Evolutionary conservation across 805 yeast species (phyloP).

Genomic region (Myxozyma geophila): DNA sequence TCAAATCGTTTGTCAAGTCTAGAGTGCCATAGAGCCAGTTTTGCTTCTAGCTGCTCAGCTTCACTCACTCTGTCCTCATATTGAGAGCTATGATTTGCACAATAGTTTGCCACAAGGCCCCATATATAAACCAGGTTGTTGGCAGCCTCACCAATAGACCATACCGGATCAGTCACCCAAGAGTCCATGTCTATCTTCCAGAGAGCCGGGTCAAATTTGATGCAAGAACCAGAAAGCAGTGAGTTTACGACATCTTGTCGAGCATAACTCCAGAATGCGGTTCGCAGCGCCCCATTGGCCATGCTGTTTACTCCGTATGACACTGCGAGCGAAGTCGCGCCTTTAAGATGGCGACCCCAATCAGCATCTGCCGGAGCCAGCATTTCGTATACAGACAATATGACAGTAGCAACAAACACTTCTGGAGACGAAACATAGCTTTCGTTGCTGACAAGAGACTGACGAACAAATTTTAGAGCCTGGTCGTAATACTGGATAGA

Average conservation of each 20-base stretch:
- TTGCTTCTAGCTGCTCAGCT: constrained; percentile 11
- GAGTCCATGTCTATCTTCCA: constrained; percentile 14
- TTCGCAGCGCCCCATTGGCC: constrained; percentile 18
- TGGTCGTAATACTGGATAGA: constrained; percentile 27
- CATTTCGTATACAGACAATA: constrained; percentile 30
- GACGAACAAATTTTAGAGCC: constrained; percentile 14
- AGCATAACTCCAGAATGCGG: constrained; percentile 32
- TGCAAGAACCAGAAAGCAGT: constrained; percentile 9
- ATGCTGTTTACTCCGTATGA: constrained; percentile 15
- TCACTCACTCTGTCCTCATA: constrained; percentile 2
- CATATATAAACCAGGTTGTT: constrained; percentile 22
- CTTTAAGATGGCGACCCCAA: constrained; percentile 27
- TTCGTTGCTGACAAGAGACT: constrained; percentile 14
- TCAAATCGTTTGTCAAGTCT: constrained; percentile 19
- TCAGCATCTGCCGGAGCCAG: constrained; percentile 30
- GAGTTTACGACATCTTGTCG: constrained; percentile 29
- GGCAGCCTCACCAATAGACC: constrained; percentile 27
- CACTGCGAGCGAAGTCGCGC: constrained; percentile 30
- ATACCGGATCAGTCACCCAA: constrained; percentile 16
- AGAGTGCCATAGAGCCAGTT: constrained; percentile 17
- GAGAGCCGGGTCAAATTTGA: constrained; percentile 15
- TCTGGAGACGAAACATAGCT: constrained; percentile 8
- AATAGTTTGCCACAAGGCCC: constrained; percentile 30
- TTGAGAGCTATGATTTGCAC: constrained; percentile 3
- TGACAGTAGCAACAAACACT: constrained; percentile 22